A percentile compares a stretch with the other conserved stretches of the same genome.
phyloP scores from a whole-genome alignment of 139 green algal species.

The Diplosphaera chodatii region DNA sequence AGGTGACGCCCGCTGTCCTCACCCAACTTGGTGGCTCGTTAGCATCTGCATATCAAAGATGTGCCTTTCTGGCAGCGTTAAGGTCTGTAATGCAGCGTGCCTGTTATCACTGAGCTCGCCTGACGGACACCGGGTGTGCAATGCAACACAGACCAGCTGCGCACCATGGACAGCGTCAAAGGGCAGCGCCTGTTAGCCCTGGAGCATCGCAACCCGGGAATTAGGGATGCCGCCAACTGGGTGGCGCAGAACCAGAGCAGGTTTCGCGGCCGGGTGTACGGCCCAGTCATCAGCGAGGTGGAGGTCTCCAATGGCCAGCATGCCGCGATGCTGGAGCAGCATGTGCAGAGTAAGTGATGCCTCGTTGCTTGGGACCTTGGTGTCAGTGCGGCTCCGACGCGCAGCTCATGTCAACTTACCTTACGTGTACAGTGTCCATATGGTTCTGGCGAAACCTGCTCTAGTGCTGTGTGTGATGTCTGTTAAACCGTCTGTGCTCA shows the following conservation, averaged over 20 bases:
- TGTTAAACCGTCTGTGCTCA: too few species aligned
- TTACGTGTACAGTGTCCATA: too few species aligned
- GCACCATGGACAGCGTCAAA: conserved; percentile 20
- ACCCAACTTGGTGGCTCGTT: too few species aligned
- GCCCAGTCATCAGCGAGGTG: conserved; percentile 58
- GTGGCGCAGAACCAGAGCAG: conserved; percentile 25
- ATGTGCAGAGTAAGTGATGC: conserved; percentile 7
- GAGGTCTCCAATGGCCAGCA: conserved; percentile 34
- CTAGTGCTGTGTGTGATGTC: too few species aligned
- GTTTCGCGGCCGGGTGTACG: conserved; percentile 51
- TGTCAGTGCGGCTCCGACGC: too few species aligned
- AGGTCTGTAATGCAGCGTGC: conserved; percentile 34
- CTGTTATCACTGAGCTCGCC: too few species aligned
- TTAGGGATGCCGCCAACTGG: conserved; percentile 26
- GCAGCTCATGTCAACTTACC: too few species aligned
- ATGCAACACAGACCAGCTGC: conserved; percentile 6
- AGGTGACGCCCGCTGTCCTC: too few species aligned
- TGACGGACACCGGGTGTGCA: not conserved
- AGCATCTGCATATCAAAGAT: too few species aligned
- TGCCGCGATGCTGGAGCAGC: conserved; percentile 42
- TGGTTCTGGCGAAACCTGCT: too few species aligned
- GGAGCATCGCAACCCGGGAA: conserved; percentile 8
- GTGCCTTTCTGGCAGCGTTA: too few species aligned
- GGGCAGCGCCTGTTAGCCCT: conserved; percentile 30
- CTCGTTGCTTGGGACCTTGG: too few species aligned